Evolutionary conservation across 2,329 filamentous ascomycete genomes (phyloP).

Genomic region (Diplodia intermedia): DNA sequence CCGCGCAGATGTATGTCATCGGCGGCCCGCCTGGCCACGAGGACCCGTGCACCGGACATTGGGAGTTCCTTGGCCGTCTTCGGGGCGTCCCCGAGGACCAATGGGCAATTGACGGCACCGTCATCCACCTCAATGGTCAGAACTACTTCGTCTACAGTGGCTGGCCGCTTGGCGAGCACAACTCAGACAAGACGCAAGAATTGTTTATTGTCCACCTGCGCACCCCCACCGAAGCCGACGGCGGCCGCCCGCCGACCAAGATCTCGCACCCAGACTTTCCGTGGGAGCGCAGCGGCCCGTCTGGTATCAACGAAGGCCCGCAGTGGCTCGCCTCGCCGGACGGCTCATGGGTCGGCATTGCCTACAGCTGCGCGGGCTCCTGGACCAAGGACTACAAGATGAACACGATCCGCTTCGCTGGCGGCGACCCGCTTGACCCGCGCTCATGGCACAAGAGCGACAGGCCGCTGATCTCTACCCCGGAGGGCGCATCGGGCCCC

Average conservation of each 20-base stretch:
- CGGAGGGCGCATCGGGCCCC: slow-evolving; percentile 39
- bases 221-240: slow-evolving; percentile 46
- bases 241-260: slow-evolving; percentile 43
- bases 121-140: slow-evolving; percentile 48
- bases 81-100: slow-evolving; percentile 51
- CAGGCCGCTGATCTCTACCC: slow-evolving; percentile 50
- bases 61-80: slow-evolving; percentile 53
- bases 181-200: slow-evolving; percentile 51
- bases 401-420: slow-evolving; percentile 52
- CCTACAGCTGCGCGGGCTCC: slow-evolving; percentile 55
- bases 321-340: slow-evolving; percentile 49
- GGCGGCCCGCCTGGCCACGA: slow-evolving; percentile 47
- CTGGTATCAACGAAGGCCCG: slow-evolving; percentile 56
- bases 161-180: slow-evolving; percentile 50
- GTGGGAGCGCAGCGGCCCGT: slow-evolving; percentile 51
- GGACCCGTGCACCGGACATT: slow-evolving; percentile 41
- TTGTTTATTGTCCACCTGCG: slow-evolving; percentile 53
- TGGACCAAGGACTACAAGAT: slow-evolving; percentile 60
- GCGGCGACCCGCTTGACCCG: slow-evolving; percentile 50
- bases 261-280: slow-evolving; percentile 51
- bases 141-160: slow-evolving; percentile 56
- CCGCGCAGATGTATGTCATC: slow-evolving; percentile 51
- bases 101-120: slow-evolving; percentile 58
- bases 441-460: slow-evolving; percentile 50
- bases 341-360: slow-evolving; percentile 53